Evolutionary conservation across 2,329 filamentous ascomycete genomes (phyloP), one percentile per base, ranked within the genome.

Genomic region (Colletotrichum sp.): DNA sequence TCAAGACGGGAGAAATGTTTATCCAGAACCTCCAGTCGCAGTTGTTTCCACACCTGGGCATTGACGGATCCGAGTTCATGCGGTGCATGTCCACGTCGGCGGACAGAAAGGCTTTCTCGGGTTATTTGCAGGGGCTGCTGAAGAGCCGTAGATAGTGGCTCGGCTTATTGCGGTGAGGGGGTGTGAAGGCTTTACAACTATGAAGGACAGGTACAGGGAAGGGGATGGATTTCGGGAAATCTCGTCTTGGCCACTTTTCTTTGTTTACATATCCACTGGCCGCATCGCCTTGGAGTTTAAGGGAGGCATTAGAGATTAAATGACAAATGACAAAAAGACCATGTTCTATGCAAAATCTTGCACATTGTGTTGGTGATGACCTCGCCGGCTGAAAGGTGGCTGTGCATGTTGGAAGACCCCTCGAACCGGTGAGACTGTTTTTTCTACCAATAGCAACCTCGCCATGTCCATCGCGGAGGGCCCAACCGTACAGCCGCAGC

Each of bases 1-100:
- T 91, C 79, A 98, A 98, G 87, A 96, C 95, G 15, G 97, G 97
- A 30, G 91, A 94, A 67, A 89, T 92, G 71, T 98, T 98, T 83
- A 89, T 96, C 28, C 89, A 91, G 76, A 90, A 94, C 80, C 84
- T 96, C 62, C 91, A 92, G 78, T 87, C 88, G 18, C 87, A 88
- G 3, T 89, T 96, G 73, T 91, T 96, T 78, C 89, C 91, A 1
- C 89, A 87, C 61, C 87, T 95, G 78, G 93, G 93, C 1, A 89
- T 93, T 28, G 89, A 92, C 70, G 91, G 91, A 10, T 87, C 87
- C 26, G 91, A 91, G 70, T 93, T 93, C 79, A 82, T 94, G 77
- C 87, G 88, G 76, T 87, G 86, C 55, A 85, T 94, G 84, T 92
- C 90, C 3, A 91, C 89, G 24, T 88, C 88, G 13, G 87, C 86